A percentile compares a stretch with the other conserved stretches of the same genome.
These are phyloP conservation scores for Colletotrichum viniferum DNA, from an alignment of 2,329 filamentous ascomycete genomes.

Conservation along the genomic window DNA sequence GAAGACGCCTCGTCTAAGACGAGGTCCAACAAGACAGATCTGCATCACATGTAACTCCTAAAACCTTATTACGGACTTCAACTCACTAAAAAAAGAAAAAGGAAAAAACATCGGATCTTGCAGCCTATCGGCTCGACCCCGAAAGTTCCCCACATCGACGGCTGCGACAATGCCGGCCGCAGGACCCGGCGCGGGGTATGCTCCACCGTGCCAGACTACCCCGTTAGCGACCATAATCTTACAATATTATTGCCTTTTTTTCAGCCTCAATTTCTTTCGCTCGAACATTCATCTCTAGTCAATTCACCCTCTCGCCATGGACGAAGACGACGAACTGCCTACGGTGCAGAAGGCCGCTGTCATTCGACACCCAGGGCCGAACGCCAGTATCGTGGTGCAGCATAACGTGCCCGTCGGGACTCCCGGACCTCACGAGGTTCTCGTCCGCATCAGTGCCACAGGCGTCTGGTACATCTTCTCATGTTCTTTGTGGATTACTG, in stretches of 20 bases:
- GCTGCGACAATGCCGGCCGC: neutral
- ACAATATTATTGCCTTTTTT: neutral
- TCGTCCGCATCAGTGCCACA: neutral
- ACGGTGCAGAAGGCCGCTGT: neutral
- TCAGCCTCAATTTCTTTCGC: neutral
- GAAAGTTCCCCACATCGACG: neutral
- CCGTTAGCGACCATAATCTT: neutral
- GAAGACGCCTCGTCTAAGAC: too few relatives aligned
- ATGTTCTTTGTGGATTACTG: rapidly evolving
- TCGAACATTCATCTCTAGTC: too few relatives aligned
- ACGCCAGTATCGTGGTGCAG: neutral
- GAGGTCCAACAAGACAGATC: neutral
- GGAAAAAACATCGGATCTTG: neutral
- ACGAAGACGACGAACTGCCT: neutral
- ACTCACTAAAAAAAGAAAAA: neutral
- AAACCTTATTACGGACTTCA: neutral
- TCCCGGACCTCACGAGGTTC: constrained; percentile 2
- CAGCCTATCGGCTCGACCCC: neutral
- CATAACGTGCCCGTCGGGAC: constrained; percentile 1
- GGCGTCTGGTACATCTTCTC: neutral
- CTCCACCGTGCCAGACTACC: neutral
- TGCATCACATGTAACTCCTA: neutral
- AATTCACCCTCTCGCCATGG: neutral
- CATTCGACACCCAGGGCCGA: constrained; percentile 8
- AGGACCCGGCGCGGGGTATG: neutral